These are phyloP conservation scores for Chamaecyparis obtusa DNA, from an alignment of 75 land plant genomes.

Conservation along the genomic window DNA sequence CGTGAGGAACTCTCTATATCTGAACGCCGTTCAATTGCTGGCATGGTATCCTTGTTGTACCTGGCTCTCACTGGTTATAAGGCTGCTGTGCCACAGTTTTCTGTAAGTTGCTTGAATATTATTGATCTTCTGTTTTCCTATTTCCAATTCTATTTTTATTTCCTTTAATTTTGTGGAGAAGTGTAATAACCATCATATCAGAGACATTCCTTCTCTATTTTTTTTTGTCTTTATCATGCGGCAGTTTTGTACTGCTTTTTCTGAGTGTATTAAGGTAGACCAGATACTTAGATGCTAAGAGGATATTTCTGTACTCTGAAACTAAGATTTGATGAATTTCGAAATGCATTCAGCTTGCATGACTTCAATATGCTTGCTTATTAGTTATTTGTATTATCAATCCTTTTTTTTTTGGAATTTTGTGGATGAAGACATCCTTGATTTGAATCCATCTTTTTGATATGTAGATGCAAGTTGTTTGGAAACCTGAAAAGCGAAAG, in stretches of 20 bases:
- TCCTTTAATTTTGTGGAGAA: not conserved
- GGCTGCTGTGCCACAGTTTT: slow-evolving; percentile 86
- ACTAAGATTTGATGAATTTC: not conserved
- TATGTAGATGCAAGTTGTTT: not conserved
- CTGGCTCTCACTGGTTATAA: slow-evolving; percentile 87
- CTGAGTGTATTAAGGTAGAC: not conserved
- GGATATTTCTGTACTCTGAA: not conserved
- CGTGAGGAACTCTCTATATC: slow-evolving; percentile 75
- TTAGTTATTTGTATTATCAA: not conserved
- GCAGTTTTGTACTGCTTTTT: not conserved
- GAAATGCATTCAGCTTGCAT: not conserved
- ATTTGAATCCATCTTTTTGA: not conserved
- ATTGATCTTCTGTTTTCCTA: slow-evolving; percentile 11
- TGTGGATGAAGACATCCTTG: not conserved
- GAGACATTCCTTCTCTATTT: not conserved
- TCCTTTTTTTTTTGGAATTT: not conserved
- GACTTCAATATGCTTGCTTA: not conserved
- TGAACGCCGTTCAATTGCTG: slow-evolving; percentile 78
- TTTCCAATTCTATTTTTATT: not conserved
- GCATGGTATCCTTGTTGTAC: slow-evolving; percentile 73
- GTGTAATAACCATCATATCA: not conserved
- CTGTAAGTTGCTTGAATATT: slow-evolving; percentile 44
- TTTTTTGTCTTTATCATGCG: not conserved
- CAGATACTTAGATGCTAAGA: not conserved
- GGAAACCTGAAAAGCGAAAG: not conserved